Evolutionary conservation across 1,284 basidiomycete species (phyloP), one percentile per base, ranked within the genome.

Genomic region (Flammula alnicola): DNA sequence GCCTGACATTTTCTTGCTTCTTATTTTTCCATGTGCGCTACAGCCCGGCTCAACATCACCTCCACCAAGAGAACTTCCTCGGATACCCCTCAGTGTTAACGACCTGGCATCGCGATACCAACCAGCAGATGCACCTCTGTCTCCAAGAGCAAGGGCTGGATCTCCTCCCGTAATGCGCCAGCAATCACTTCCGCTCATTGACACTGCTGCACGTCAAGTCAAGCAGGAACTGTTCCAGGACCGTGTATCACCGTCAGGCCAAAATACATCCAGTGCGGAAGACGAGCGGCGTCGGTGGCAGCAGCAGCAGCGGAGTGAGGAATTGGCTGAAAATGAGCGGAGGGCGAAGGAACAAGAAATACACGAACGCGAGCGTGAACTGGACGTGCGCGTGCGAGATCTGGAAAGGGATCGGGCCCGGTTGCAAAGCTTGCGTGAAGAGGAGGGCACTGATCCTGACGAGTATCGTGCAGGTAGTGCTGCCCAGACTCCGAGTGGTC

Each of bases 31-130:
- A 38, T 52, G 35, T 53, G n/a, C n/a, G n/a, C n/a, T n/a, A n/a
- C n/a, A 86, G 81, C 69, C 79, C 44, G 77, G 73, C 10, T 70
- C 76, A 2, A 62, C 73, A 2, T 83, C 83, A 8, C 80, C 81
- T 9, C 72, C 77, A 17, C 78, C 76, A n/a, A 80, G 77, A 58
- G 84, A 88, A 43, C 58, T 83, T 12, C 73, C 85, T 29, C 78
- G 80, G 10, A 62, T 88, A 20, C 79, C 84, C 0, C 67, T 79
- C 44, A 88, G 81, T 42, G 87, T 89, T 11, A 77, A 77, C 5
- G 76, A 82, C 52, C 68, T 90, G n/a, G 85, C 86, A 2, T 78
- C 75, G 35, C 79, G 80, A 29, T 90, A 87, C 58, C 76, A 82
- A 55, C 63, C 75, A 4, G 48, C 60, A 3, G 77, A 77, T 11